Conservation (phyloP, 1,139 yeast species). For the Suhomyces panamericanus region DNA sequence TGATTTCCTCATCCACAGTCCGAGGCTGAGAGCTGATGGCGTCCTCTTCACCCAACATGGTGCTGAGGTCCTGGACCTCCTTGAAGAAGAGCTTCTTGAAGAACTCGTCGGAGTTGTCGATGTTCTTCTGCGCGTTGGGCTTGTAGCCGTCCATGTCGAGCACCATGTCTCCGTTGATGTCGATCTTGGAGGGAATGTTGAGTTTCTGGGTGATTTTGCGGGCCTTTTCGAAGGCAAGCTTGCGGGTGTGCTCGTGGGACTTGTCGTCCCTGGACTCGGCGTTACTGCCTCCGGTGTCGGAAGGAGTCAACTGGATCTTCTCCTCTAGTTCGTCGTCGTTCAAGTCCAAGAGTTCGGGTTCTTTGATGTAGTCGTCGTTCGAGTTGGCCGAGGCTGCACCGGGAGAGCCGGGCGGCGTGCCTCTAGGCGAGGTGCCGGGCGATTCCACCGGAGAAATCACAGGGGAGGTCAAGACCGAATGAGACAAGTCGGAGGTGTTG, state of each 20-base stretch:
- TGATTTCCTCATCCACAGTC: slow-evolving; percentile 25
- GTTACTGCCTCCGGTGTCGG: slow-evolving; percentile 7
- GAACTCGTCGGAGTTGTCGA: slow-evolving; percentile 66
- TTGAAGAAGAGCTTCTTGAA: slow-evolving; percentile 72
- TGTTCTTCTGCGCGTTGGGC: slow-evolving; percentile 71
- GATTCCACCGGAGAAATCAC: slow-evolving; percentile 80
- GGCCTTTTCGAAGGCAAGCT: slow-evolving; percentile 61
- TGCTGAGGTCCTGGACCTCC: slow-evolving; percentile 34
- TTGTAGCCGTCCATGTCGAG: slow-evolving; percentile 97
- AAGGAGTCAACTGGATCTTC: slow-evolving; percentile 24
- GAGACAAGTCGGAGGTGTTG: slow-evolving; percentile 58
- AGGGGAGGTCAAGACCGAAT: slow-evolving; percentile 85
- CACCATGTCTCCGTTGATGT: slow-evolving; percentile 86
- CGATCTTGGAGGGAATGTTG: slow-evolving; percentile 86
- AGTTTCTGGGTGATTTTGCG: slow-evolving; percentile 67
- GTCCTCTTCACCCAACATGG: slow-evolving; percentile 17
- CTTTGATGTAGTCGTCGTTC: slow-evolving; percentile 6
- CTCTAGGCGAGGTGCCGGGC: slow-evolving; percentile 55
- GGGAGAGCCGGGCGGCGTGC: slow-evolving; percentile 23
- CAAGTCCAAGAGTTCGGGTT: slow-evolving; percentile 38
- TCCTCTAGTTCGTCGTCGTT: slow-evolving; percentile 31
- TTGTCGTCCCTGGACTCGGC: slow-evolving; percentile 1
- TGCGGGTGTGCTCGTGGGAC: slow-evolving; percentile 24
- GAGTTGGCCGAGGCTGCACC: slow-evolving; percentile 10
- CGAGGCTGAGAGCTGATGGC: slow-evolving; percentile 15